A percentile compares a stretch with the other conserved stretches of the same genome.
phyloP scores from a whole-genome alignment of 2,329 filamentous ascomycete species.

The Fusarium paranaense region DNA sequence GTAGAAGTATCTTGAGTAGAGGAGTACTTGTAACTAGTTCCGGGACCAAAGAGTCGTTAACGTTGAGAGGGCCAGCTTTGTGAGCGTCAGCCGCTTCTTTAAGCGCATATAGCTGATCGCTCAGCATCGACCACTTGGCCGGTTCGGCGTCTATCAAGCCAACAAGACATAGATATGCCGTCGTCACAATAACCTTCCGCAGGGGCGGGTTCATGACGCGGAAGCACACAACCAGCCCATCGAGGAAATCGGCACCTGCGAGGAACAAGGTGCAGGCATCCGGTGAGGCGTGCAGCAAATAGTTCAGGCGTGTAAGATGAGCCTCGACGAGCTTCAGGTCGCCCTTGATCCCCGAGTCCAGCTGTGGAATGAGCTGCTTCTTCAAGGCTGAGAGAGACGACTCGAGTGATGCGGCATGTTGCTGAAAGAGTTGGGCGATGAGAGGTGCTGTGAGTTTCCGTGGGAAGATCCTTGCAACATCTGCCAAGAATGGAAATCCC shows the following conservation, averaged over 20 bases:
- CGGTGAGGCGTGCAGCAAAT: slow-evolving; percentile 71
- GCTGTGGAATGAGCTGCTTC: slow-evolving; percentile 67
- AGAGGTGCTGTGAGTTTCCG: slow-evolving; percentile 69
- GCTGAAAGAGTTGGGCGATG: slow-evolving; percentile 62
- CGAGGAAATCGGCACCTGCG: slow-evolving; percentile 88
- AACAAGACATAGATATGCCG: slow-evolving; percentile 79
- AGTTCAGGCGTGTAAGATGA: slow-evolving; percentile 69
- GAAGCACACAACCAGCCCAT: slow-evolving; percentile 77
- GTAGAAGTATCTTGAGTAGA: slow-evolving; percentile 72
- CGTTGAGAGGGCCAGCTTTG: slow-evolving; percentile 64
- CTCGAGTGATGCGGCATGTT: slow-evolving; percentile 62
- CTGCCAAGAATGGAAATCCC: slow-evolving; percentile 75
- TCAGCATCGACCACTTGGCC: slow-evolving; percentile 78
- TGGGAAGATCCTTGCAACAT: slow-evolving; percentile 74
- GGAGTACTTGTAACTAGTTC: slow-evolving; percentile 86
- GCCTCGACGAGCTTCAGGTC: slow-evolving; percentile 67
- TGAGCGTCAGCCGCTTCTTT: slow-evolving; percentile 77
- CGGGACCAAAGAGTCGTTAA: slow-evolving; percentile 79
- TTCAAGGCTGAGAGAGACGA: slow-evolving; percentile 70
- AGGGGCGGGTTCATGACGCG: slow-evolving; percentile 71
- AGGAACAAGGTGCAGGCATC: slow-evolving; percentile 73
- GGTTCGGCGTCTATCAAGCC: slow-evolving; percentile 75
- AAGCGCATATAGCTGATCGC: slow-evolving; percentile 86
- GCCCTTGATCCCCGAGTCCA: slow-evolving; percentile 71
- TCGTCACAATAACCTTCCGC: slow-evolving; percentile 76